Evolutionary conservation across 768 basidiomycete species (phyloP).

Genomic region (Suillus sp.): DNA sequence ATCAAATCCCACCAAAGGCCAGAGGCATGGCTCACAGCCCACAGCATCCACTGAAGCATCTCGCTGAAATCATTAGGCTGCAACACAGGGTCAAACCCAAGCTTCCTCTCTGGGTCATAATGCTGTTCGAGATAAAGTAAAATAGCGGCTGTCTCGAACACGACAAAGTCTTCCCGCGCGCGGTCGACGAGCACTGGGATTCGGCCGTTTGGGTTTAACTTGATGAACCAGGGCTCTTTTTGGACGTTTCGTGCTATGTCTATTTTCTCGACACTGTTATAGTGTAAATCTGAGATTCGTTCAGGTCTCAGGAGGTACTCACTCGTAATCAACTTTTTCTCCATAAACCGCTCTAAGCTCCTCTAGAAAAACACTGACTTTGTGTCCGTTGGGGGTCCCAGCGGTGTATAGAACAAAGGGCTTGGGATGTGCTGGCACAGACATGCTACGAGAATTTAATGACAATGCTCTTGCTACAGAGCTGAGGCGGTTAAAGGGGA

Average conservation of each 20-base stretch:
- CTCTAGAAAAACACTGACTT: constrained; percentile 58
- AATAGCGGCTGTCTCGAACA: constrained; percentile 50
- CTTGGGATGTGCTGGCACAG: constrained; percentile 25
- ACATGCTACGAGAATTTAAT: constrained; percentile 17
- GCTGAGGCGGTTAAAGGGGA: constrained; percentile 5
- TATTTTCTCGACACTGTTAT: constrained; percentile 22
- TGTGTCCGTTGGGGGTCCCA: constrained; percentile 57
- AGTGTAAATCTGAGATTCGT: neutral
- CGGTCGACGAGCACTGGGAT: constrained; percentile 41
- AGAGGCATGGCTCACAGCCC: constrained; percentile 26
- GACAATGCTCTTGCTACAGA: constrained; percentile 4
- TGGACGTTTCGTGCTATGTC: constrained; percentile 22
- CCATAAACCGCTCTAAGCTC: constrained; percentile 53
- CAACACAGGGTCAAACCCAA: constrained; percentile 39
- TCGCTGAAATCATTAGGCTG: constrained; percentile 39
- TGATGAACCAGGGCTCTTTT: constrained; percentile 39
- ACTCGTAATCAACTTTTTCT: constrained; percentile 37
- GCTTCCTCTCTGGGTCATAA: constrained; percentile 45
- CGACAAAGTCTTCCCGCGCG: constrained; percentile 31
- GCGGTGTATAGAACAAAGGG: constrained; percentile 51
- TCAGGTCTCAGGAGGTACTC: constrained; percentile 11
- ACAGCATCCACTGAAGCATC: constrained; percentile 51
- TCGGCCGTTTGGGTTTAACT: constrained; percentile 44
- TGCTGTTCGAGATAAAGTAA: constrained; percentile 45
- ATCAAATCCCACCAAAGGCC: neutral